phyloP scores from a whole-genome alignment of 306 rosid genomes.

The Malus asiatica region DNA sequence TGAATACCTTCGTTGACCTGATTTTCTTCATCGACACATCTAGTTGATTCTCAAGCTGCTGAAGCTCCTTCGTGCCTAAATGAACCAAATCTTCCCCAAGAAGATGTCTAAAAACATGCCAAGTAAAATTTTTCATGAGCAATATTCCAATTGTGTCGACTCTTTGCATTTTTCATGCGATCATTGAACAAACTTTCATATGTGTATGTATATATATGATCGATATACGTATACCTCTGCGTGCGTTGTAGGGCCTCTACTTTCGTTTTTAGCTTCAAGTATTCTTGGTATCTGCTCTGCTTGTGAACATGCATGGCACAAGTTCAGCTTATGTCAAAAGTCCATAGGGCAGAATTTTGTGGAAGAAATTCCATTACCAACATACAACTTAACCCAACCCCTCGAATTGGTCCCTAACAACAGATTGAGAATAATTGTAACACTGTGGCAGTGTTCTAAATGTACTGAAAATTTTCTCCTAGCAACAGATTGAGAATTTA shows the following conservation, averaged over 20 bases:
- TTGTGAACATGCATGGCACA: not conserved
- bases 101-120: constrained; percentile 31
- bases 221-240: constrained; percentile 47
- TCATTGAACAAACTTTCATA: not conserved
- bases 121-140: not conserved
- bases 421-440: not conserved
- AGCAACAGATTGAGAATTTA: not conserved
- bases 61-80: constrained; percentile 46
- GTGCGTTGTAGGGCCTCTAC: constrained; percentile 50
- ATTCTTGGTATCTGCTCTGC: constrained; percentile 65
- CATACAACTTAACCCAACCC: not conserved
- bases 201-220: not conserved
- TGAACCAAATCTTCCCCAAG: constrained; percentile 70
- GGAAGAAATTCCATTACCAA: not conserved
- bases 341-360: not conserved
- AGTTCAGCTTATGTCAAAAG: not conserved
- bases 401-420: not conserved
- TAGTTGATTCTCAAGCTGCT: constrained; percentile 54
- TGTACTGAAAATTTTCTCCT: not conserved
- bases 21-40: constrained; percentile 56
- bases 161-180: not conserved
- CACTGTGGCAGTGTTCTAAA: too few relatives aligned
- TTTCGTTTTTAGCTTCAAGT: constrained; percentile 54
- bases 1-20: constrained; percentile 62
- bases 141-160: not conserved